Base-by-base conservation (phyloP, 148 eudicot genomes). In the Spergularia marina region DNA sequence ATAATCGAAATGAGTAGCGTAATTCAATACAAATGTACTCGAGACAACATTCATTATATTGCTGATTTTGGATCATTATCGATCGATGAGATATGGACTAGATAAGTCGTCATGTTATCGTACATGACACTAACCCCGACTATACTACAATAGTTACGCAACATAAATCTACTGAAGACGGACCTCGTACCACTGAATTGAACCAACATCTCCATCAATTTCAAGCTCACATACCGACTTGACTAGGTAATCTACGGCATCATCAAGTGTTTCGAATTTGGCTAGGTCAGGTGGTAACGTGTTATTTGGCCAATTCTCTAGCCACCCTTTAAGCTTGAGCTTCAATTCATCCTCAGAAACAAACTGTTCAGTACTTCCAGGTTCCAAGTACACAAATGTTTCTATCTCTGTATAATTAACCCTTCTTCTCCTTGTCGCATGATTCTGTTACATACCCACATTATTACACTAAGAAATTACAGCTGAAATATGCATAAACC, bases 151-250 rank as follows among this genome's bases (percentile, higher is more conserved):
- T 18, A n/a, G 20, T 73, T 59, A 16, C 6, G 18, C 11, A 20
- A 25, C 36, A 60, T 15, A 60, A 58, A 3, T 25, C 80, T 68
- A 85, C 54, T 90, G 89, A 74, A 93, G 83, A n/a, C 94, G 84
- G 75, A 94, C 94, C 78, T 87, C 78, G 14, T 85, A 94, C 98
- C 98, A 91, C 72, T 94, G 98, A 72, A 91, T 56, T 1, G 98
- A 86, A 77, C 98, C 98, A 41, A 90, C 98, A 82, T 88, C 95
- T 39, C 97, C 97, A 79, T 86, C 95, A 20, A 94, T 86, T 76
- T 91, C 97, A 53, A 94, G 91, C 81, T 94, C 97, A 77, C 97
- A 94, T 49, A 89, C 98, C 74, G 89, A 91, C 16, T 85, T 89
- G 0, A 91, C 90, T 4, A 94, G 86, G 72, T 81, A 89, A 0